These are phyloP conservation scores for Thraustochytrium striatum DNA, from an alignment of 352 stramenopile species.

Conservation along the genomic window DNA sequence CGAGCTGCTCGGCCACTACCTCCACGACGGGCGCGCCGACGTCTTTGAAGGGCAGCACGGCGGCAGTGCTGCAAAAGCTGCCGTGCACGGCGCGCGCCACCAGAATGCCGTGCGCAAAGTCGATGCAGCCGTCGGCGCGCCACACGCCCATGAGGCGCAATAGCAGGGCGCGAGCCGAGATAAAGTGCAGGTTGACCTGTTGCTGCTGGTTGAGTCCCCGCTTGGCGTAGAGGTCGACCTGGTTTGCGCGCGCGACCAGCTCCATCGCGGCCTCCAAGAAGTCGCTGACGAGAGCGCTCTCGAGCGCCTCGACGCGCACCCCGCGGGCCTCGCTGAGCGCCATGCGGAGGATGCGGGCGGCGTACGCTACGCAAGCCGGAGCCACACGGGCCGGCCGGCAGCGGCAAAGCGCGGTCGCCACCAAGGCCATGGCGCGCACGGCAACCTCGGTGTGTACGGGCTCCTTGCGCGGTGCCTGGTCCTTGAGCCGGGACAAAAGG, in stretches of 20 bases:
- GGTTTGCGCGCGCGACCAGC: constrained; percentile 4
- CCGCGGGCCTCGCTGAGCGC: neutral
- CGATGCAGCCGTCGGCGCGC: neutral
- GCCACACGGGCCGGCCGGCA: constrained; percentile 4
- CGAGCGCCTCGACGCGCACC: neutral
- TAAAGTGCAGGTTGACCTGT: constrained; percentile 42
- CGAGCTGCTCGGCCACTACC: constrained; percentile 7
- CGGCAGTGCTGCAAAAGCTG: constrained; percentile 1
- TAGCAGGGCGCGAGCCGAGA: neutral
- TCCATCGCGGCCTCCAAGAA: constrained; percentile 7
- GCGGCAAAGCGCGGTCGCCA: constrained; percentile 1
- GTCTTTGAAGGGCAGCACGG: constrained; percentile 17
- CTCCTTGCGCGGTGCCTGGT: neutral
- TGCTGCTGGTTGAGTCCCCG: constrained; percentile 26
- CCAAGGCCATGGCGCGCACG: neutral
- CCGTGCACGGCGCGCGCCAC: constrained; percentile 28
- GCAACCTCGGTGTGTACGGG: neutral
- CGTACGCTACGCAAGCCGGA: constrained; percentile 13
- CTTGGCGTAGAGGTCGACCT: constrained; percentile 32
- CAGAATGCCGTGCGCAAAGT: constrained; percentile 10
- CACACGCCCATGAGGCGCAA: neutral
- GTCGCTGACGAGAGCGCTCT: neutral
- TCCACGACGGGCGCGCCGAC: neutral
- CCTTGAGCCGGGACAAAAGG: neutral
- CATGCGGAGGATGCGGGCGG: neutral